Evolutionary conservation across 305 asterid species (phyloP).

Genomic region (Striga hermonthica): DNA sequence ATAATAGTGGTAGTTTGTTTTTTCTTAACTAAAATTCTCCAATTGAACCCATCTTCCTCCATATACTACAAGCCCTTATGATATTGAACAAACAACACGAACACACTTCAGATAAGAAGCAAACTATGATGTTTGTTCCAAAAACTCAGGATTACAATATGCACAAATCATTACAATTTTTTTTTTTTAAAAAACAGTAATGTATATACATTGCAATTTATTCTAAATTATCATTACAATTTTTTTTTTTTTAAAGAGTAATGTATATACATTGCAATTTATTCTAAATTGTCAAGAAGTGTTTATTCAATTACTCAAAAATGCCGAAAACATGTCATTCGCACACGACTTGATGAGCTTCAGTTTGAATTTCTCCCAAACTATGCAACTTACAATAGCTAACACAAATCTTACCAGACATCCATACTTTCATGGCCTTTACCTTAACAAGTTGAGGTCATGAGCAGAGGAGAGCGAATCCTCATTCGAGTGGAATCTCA

Average conservation of each 20-base stretch:
- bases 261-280: neutral
- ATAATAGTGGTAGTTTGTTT: too few species aligned
- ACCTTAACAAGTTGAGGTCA: neutral
- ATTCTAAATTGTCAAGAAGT: neutral
- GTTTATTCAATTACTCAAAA: too few species aligned
- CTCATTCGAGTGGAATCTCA: slow-evolving; percentile 37
- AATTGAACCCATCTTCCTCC: too few species aligned
- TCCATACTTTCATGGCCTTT: neutral
- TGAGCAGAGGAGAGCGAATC: slow-evolving; percentile 23
- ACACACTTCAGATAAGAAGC: neutral
- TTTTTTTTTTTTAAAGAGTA: neutral
- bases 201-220: too few species aligned
- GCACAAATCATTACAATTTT: neutral
- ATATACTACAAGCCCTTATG: too few species aligned
- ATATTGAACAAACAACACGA: too few species aligned
- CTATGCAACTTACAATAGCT: neutral
- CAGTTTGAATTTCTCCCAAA: neutral
- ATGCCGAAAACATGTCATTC: too few species aligned
- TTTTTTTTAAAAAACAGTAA: neutral
- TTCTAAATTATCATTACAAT: neutral
- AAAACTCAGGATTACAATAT: neutral
- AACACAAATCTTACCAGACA: neutral
- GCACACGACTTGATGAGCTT: too few species aligned
- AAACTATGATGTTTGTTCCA: neutral
- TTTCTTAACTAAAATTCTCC: too few species aligned